phyloP scores from a whole-genome alignment of 148 eudicot species.

The Limonium bicolor region DNA sequence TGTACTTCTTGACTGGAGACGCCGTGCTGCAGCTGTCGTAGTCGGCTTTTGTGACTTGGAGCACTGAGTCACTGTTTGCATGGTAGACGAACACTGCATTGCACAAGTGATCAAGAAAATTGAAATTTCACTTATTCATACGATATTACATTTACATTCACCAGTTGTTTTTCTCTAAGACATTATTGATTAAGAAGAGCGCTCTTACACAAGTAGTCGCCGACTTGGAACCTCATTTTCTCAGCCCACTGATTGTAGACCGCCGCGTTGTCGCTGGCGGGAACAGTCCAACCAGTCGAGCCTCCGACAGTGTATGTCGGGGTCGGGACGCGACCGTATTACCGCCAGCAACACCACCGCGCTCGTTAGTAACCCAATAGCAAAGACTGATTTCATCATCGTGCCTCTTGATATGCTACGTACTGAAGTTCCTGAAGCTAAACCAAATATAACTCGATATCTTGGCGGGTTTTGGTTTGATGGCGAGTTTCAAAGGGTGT shows the following conservation, averaged over 20 bases:
- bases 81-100: conserved; percentile 55
- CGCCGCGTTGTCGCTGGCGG: conserved; percentile 26
- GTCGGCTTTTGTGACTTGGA: conserved; percentile 48
- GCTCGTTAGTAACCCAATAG: no score
- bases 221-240: conserved; percentile 45
- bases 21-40: conserved; percentile 51
- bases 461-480: no score
- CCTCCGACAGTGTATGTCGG: conserved; percentile 74
- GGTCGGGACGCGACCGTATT: no score
- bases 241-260: conserved; percentile 76
- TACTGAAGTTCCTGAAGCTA: no score
- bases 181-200: not conserved
- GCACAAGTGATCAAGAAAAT: no score
- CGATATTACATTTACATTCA: not conserved
- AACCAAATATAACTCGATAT: no score
- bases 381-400: no score
- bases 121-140: not conserved
- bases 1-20: conserved; percentile 26
- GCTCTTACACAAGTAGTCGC: conserved; percentile 65
- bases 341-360: no score
- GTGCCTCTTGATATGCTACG: no score
- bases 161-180: not conserved
- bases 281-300: conserved; percentile 44
- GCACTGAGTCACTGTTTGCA: conserved; percentile 46
- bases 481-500: no score